Evolutionary conservation across 495 filamentous ascomycete genomes (phyloP).

Genomic region (Margaritispora aquatica): DNA sequence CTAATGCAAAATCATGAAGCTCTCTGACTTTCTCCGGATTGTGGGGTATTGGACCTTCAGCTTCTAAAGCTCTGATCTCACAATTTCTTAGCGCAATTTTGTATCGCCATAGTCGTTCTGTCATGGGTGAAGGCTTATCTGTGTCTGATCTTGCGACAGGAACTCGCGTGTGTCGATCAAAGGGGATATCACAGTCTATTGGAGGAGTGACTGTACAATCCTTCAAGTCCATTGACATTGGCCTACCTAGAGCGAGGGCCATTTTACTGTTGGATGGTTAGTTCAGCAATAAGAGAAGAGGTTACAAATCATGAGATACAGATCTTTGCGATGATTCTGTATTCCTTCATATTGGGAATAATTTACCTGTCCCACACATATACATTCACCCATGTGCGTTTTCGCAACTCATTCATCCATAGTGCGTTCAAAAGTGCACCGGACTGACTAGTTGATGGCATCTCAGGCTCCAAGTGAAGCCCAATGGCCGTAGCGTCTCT

Average conservation of each 20-base stretch:
- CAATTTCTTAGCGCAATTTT: neutral
- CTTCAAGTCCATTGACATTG: neutral
- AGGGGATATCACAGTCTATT: neutral
- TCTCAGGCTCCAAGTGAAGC: slow-evolving; percentile 1
- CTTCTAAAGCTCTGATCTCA: neutral
- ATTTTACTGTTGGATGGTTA: neutral
- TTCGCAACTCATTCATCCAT: neutral
- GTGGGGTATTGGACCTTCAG: neutral
- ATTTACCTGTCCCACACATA: slow-evolving; percentile 1
- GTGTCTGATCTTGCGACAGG: neutral
- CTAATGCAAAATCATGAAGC: neutral
- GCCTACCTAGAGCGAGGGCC: neutral
- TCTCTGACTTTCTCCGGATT: slow-evolving; percentile 1
- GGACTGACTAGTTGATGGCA: neutral
- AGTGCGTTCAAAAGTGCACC: neutral
- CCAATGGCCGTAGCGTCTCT: neutral
- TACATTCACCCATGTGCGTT: neutral
- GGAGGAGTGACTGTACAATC: neutral
- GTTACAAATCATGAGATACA: too few species aligned
- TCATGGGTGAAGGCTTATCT: neutral
- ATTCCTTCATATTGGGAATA: too few species aligned
- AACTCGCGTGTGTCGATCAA: neutral
- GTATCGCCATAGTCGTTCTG: neutral
- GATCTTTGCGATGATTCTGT: too few species aligned
- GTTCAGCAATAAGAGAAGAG: too few species aligned